Base-by-base conservation (phyloP, 2,329 filamentous ascomycete genomes). In the Diaporthe velutina region DNA sequence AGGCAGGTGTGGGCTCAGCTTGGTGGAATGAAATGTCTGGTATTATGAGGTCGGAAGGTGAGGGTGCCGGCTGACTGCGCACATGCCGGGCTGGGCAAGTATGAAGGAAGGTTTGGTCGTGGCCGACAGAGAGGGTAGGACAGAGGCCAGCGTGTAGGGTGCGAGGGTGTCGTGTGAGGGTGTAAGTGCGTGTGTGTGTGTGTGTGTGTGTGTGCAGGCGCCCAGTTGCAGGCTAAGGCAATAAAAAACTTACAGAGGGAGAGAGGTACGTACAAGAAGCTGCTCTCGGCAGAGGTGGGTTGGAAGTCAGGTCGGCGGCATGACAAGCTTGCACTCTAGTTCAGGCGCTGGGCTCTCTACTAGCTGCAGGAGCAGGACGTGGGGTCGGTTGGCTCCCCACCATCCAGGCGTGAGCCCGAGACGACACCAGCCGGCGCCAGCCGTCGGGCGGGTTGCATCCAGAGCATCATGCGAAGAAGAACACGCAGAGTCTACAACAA, bases 191-290 rank as follows among this genome's bases (percentile, higher is more conserved):
- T n/a, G n/a, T n/a, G n/a, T n/a, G n/a, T n/a, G n/a, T n/a, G n/a
- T n/a, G n/a, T n/a, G n/a, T n/a, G n/a, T n/a, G n/a, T 73, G 71
- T 38, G 57, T 35, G 30, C 52, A 35, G 28, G 71, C 48, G 71
- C 8, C 42, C 45, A 25, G 55, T 52, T 33, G 72, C 58, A 60
- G 50, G 52, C 40, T 35, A 28, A 71, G 19, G 42, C 25, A 64
- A 25, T 50, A n/a, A 28, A 67, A 64, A 67, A 67, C 61, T 52
- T 25, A 52, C 42, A 66, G n/a, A n/a, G n/a, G n/a, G 10, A 25
- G 61, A 66, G 61, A 50, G 55, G 30, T 50, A 67, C 30, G 28
- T 35, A 35, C 42, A 67, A 50, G 42, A 66, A 50, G 61, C 61
- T 67, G 61, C 42, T 50, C 61, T 45, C 42, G 25, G 61, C 61